Evolutionary conservation across 2,329 filamentous ascomycete species (phyloP), one percentile per base, ranked within the genome.

Genomic region (Periconia digitata): DNA sequence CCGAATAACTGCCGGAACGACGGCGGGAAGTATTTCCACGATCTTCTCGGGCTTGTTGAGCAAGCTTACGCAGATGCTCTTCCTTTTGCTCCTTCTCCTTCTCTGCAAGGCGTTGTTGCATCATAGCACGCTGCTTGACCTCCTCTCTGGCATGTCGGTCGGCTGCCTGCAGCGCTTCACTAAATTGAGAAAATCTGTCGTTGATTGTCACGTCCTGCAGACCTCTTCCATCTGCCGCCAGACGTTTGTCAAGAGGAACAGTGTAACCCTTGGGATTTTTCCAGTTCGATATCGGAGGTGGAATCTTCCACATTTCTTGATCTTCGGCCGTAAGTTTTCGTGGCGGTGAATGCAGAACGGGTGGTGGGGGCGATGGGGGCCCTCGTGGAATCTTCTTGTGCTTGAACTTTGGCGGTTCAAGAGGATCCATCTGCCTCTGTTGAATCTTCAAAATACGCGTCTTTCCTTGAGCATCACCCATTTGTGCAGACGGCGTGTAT

Each of bases 261-360:
- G 94, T 99, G 67, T 96, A 99, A 63, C 94, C 94, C 76, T 97
- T 97, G 1, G 92, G 90, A 71, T 99, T 99, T 82, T 99, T 99
- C 94, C 94, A 99, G 72, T 97, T 97, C 17, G 90, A 95, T 2
- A 99, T 86, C 0, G 92, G 89, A 2, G 92, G 91, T 0, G 86
- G 86, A 24, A 90, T 96, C 65, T 86, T 91, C 94, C 94, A 99
- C 50, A 89, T 90, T 71, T 97, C 94, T 72, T 97, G 92, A 62
- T 99, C 94, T 70, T 96, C 92, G 6, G 92, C 94, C 1, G 94
- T 99, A 53, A 99, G 80, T 67, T 97, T 99, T 53, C 94, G 81
- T 0, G 94, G 92, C 13, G 94, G 94, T 2, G 90, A 96, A 71
- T 95, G 92, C 84, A 99, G 90, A 41, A 99, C 85, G 2, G 94